Base-by-base conservation (phyloP, 2,329 filamentous ascomycete species). In the Epichloe uncinata region DNA sequence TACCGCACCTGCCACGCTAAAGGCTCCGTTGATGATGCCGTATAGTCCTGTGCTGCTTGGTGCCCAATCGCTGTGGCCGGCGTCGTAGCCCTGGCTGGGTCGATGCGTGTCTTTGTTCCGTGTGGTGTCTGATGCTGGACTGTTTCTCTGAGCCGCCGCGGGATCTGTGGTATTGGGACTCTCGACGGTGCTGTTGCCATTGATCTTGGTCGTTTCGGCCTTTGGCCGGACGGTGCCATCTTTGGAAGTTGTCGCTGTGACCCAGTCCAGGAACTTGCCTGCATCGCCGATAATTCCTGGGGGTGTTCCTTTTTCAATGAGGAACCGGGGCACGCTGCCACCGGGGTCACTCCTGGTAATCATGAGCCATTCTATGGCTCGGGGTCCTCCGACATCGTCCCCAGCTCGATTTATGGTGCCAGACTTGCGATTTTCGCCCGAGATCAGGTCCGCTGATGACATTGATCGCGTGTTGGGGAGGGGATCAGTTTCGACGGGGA, bases 281-380 rank as follows among this genome's bases (percentile, higher is more conserved):
- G 88, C 85, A 63, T 95, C 89, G 41, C 74, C 74, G 26, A 87
- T 77, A 57, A 95, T 93, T 36, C 86, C 86, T 11, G 76, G 80
- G 89, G 89, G 89, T 0, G 89, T 95, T 33, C 85, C 87, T 61
- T 87, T 82, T 60, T 95, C 89, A n/a, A 95, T 87, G 75, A 95
- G 82, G 67, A 93, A 95, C 13, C 86, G 78, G 1, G 89, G 89
- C 16, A 95, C 89, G 52, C 81, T 91, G 48, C 89, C 89, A 11
- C 89, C 89, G 3, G 89, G 88, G 58, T 95, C 88, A 63, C 85
- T 91, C 45, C 89, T 76, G 1, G 88, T 95, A 16, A 95, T 80
- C 89, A 95, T 95, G 53, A 93, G 78, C 89, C 89, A 95, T 64
- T 95, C 89, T 2, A 95, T 63, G 26, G 71, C 66, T 34, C 49